A percentile compares a stretch with the other conserved stretches of the same genome.
Conservation (phyloP, 2,329 filamentous ascomycete genomes). For the Akanthomyces lecanii region DNA sequence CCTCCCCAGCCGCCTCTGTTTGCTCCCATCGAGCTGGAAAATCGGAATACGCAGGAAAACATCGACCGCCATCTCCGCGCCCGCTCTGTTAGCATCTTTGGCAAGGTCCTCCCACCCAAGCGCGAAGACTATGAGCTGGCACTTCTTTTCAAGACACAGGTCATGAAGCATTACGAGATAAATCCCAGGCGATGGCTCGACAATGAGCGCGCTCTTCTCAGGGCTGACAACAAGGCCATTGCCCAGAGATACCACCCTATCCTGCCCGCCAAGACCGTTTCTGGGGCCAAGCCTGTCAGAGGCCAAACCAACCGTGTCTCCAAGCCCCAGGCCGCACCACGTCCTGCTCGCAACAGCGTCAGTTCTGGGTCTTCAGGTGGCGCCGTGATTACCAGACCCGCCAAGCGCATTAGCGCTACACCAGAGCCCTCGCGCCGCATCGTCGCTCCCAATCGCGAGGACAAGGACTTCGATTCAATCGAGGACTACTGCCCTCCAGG, state of each 20-base stretch:
- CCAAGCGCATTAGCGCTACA: slow-evolving; percentile 40
- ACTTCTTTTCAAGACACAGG: slow-evolving; percentile 49
- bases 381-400: slow-evolving; percentile 26
- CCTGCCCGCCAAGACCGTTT: slow-evolving; percentile 39
- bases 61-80: slow-evolving; percentile 48
- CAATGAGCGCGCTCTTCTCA: slow-evolving; percentile 47
- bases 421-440: slow-evolving; percentile 49
- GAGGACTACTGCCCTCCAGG: slow-evolving; percentile 69
- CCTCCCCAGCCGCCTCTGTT: slow-evolving; percentile 50
- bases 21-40: slow-evolving; percentile 35
- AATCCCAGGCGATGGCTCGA: slow-evolving; percentile 47
- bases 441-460: slow-evolving; percentile 67
- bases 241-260: slow-evolving; percentile 37
- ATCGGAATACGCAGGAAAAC: slow-evolving; percentile 36
- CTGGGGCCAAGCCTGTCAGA: slow-evolving; percentile 26
- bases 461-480: slow-evolving; percentile 72
- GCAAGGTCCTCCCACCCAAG: slow-evolving; percentile 42
- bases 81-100: slow-evolving; percentile 41
- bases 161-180: slow-evolving; percentile 40
- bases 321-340: slow-evolving; percentile 33
- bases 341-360: slow-evolving; percentile 33
- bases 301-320: slow-evolving; percentile 31
- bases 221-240: slow-evolving; percentile 43
- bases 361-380: slow-evolving; percentile 24
- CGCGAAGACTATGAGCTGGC: slow-evolving; percentile 51